Evolutionary conservation across 179 eudicot genomes (phyloP).

Genomic region (Carnegiea gigantea): DNA sequence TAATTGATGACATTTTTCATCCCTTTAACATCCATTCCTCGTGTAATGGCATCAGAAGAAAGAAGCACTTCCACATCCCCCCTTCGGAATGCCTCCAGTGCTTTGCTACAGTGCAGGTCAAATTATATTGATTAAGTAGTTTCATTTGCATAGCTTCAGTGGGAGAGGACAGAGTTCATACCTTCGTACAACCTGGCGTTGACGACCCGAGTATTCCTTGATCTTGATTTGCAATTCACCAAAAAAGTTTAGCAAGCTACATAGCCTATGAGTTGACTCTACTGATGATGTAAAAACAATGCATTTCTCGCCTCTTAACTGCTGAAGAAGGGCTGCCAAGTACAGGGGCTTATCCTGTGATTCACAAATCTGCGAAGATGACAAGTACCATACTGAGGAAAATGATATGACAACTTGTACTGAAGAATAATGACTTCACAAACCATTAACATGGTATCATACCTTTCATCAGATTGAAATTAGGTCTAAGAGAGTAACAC

Average conservation of each 20-base stretch:
- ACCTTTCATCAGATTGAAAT: neutral
- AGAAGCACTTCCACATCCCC: slow-evolving; percentile 77
- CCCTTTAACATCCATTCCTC: slow-evolving; percentile 99
- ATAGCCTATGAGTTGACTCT: slow-evolving; percentile 78
- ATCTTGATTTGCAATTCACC: slow-evolving; percentile 65
- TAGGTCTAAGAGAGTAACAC: neutral
- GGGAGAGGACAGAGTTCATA: slow-evolving; percentile 28
- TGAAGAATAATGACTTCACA: neutral
- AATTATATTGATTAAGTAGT: neutral
- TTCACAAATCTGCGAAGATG: slow-evolving; percentile 69
- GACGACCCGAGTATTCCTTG: slow-evolving; percentile 84
- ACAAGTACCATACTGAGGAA: slow-evolving; percentile 15
- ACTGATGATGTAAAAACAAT: slow-evolving; percentile 93
- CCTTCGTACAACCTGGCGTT: slow-evolving; percentile 86
- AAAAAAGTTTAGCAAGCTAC: slow-evolving; percentile 66
- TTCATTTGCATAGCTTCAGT: neutral
- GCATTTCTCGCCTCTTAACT: slow-evolving; percentile 73
- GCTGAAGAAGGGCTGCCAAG: slow-evolving; percentile 73
- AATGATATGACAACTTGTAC: neutral
- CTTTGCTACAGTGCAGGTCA: slow-evolving; percentile 53
- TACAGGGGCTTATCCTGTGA: slow-evolving; percentile 74
- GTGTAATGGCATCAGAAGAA: slow-evolving; percentile 93
- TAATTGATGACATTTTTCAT: slow-evolving; percentile 83
- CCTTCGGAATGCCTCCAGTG: slow-evolving; percentile 66
- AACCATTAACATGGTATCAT: neutral